Base-by-base conservation (phyloP, 257 asterid species). In the Thymus mandschuricus region DNA sequence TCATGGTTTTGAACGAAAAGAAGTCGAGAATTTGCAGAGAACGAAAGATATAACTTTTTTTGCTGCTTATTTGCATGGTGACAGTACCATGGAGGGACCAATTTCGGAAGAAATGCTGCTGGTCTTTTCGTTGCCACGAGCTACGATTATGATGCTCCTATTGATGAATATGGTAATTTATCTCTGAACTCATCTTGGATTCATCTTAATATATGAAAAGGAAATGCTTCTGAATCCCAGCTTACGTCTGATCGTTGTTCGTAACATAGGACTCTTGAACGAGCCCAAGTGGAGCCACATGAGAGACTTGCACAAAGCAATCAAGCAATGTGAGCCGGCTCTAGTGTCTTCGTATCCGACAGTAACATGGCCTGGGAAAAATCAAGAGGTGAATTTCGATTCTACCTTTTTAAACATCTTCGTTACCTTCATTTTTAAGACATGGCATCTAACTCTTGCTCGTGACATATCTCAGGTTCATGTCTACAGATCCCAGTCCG, bases 41-140 rank as follows among this genome's bases (percentile, higher is more conserved):
- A 61, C 34, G 6, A 30, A 57, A 46, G 5, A 27, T 62, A 64
- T 27, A 15, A 21, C 21, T 21, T 34, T 10, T 35, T 28, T 56
- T 51, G n/a, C 57, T 60, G 55, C 45, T 72, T 59, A 12, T 31
- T 68, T 63, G 68, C n/a, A 77, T 35, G 64, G 79, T 56, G 56
- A 6, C 81, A 92, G 98, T 92, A 90, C 72, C 98, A 92, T 15
- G 98, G 97, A 52, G 98, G 97, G 59, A 92, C 98, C 8, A 92
- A 92, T 75, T 88, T 92, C 66, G 98, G 96, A 40, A 81, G 97
- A 63, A 82, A 86, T 60, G 79, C 92, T 46, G 79, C 96, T 66
- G 98, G 98, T 55, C 97, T 85, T 72, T 92, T 92, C 57, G 71
- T 92, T 13, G 84, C 98, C 70, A 88, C 98, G 45, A 90, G 93